phyloP scores from a whole-genome alignment of 1,284 basidiomycete genomes.

The Moesziomyces parantarcticus region DNA sequence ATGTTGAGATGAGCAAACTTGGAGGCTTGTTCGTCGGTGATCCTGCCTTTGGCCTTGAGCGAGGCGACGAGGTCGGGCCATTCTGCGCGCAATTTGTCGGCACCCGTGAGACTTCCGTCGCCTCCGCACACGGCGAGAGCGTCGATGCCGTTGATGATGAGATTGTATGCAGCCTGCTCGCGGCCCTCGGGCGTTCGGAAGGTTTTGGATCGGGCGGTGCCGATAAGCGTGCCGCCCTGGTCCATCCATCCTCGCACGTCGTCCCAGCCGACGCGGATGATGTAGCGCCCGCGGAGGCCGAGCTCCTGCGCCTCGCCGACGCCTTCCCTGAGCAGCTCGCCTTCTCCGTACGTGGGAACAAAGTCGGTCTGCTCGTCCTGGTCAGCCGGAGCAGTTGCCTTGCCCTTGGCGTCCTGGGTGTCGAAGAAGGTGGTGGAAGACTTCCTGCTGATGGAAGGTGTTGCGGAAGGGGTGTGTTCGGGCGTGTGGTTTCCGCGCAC shows the following conservation, averaged over 20 bases:
- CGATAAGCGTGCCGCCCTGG: slow-evolving; percentile 90
- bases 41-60: slow-evolving; percentile 76
- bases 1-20: slow-evolving; percentile 88
- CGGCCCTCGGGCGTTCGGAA: slow-evolving; percentile 91
- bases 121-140: slow-evolving; percentile 96
- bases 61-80: slow-evolving; percentile 86
- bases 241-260: slow-evolving; percentile 94
- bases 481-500: slow-evolving; percentile 72
- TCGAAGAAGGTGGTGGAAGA: slow-evolving; percentile 42
- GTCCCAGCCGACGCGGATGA: slow-evolving; percentile 97
- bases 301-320: slow-evolving; percentile 77
- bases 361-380: slow-evolving; percentile 57
- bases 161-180: slow-evolving; percentile 84
- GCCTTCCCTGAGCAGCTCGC: slow-evolving; percentile 86
- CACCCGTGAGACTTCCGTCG: slow-evolving; percentile 94
- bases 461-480: slow-evolving; percentile 35
- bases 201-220: slow-evolving; percentile 87
- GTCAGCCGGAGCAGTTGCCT: slow-evolving; percentile 11
- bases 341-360: slow-evolving; percentile 88
- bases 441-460: slow-evolving; percentile 43
- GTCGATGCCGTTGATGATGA: slow-evolving; percentile 95
- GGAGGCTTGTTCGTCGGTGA: slow-evolving; percentile 79
- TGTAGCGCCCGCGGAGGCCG: slow-evolving; percentile 85
- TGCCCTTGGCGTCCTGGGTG: slow-evolving; percentile 16
- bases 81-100: slow-evolving; percentile 90